Evolutionary conservation across 1,284 basidiomycete genomes (phyloP).

Genomic region (Stereum hirsutum): DNA sequence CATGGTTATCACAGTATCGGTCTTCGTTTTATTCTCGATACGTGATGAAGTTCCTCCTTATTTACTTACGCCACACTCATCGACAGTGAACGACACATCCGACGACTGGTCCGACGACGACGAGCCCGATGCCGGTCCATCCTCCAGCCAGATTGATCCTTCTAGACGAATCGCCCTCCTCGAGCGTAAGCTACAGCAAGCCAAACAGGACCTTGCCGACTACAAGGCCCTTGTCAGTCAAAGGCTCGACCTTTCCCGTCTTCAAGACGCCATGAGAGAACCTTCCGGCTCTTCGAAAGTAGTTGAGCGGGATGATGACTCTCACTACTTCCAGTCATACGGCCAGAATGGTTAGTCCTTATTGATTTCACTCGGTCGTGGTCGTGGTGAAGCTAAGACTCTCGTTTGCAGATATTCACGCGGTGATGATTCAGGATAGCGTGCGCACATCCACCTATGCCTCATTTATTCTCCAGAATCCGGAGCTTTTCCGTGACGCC

Average conservation of each 20-base stretch:
- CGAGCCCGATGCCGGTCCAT: constrained; percentile 19
- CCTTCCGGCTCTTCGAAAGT: constrained; percentile 20
- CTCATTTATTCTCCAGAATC: constrained; percentile 84
- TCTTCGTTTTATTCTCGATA: too few species aligned
- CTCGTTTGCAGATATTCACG: constrained; percentile 54
- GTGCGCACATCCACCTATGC: constrained; percentile 93
- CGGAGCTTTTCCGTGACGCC: constrained; percentile 76
- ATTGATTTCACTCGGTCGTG: too few species aligned
- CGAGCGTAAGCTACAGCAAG: constrained; percentile 40
- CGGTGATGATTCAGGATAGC: constrained; percentile 79
- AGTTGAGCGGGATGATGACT: constrained; percentile 77
- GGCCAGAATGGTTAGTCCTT: constrained; percentile 72
- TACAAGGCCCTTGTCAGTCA: constrained; percentile 48
- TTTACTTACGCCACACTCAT: too few species aligned
- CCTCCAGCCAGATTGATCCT: constrained; percentile 25
- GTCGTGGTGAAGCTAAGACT: background rate
- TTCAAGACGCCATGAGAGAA: constrained; percentile 33
- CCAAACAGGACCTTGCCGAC: constrained; percentile 46
- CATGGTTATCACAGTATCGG: too few species aligned
- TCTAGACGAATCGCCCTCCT: constrained; percentile 39
- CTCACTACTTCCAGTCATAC: constrained; percentile 93
- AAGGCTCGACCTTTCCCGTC: constrained; percentile 34
- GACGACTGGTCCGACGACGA: constrained; percentile 75
- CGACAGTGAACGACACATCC: too few species aligned
- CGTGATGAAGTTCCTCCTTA: too few species aligned